Base-by-base conservation (phyloP, 129 eudicot genomes). In the Rutidosis leptorrhynchoides region DNA sequence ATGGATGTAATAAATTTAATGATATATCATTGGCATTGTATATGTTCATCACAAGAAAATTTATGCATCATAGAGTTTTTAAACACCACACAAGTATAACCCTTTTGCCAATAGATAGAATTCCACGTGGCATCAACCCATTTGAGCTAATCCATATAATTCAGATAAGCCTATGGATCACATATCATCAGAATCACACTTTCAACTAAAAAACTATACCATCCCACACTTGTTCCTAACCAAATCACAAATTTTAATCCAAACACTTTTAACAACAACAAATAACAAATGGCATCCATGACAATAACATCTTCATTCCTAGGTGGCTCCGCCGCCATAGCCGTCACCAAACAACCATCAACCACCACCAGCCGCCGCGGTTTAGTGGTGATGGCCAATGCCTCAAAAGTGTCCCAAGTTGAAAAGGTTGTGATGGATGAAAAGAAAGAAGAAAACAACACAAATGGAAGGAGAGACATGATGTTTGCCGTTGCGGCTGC, bases 251-350 rank as follows among this genome's bases (percentile, higher is more conserved):
- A 71, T 3, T 20, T 10, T 21, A 52, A 69, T 49, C 79, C 68
- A 65, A 35, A 35, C 42, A 40, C 72, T 45, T 25, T 48, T 20
- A 8, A 42, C 49, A 14, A n/a, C 74, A 67, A 35, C 71, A n/a
- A n/a, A n/a, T n/a, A n/a, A n/a, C n/a, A 74, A 81, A 86, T 86
- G 95, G 93, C 95, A 62, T 82, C 97, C 74, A 65, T 88, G 77
- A 69, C 95, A 58, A 82, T 87, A 84, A 73, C 89, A 58, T 64
- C 97, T 67, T 67, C 89, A 58, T 80, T 90, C 84, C 79, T 87
- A 25, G 80, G 90, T 19, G 81, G 94, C 73, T 74, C 91, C 3
- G 77, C 84, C 43, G 78, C 75, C 0, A 53, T 69, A 5, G 29
- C 63, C 15, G 70, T 24, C 58, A 25, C 81, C 73, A 80, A 78